Evolutionary conservation across 1,284 basidiomycete genomes (phyloP).

Genomic region (Cutaneotrichosporon curvatum): DNA sequence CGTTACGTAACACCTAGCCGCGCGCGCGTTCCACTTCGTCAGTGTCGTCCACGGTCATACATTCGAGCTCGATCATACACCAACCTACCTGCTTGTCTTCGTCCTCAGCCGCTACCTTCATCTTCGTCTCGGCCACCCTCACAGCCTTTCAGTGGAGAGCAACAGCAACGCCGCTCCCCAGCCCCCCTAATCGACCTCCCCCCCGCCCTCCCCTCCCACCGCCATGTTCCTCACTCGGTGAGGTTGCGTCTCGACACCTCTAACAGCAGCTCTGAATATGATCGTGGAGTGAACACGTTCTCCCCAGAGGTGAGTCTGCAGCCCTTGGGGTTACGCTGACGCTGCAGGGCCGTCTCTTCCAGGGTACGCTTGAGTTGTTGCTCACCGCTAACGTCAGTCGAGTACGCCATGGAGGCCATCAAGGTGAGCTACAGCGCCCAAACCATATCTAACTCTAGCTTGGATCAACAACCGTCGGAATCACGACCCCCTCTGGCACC

Average conservation of each 20-base stretch:
- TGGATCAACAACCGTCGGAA: conserved; percentile 94
- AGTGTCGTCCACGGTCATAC: background rate
- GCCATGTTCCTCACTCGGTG: conserved; percentile 46
- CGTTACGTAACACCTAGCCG: background rate
- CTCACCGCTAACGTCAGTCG: conserved; percentile 55
- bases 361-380: conserved; percentile 36
- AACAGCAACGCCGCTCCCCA: no score
- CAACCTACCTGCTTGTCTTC: no score
- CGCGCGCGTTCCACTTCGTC: conserved; percentile 1
- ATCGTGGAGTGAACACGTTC: conserved; percentile 98
- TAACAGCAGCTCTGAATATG: conserved; percentile 48
- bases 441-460: conserved; percentile 54
- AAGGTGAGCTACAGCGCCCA: conserved; percentile 57
- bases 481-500: conserved; percentile 78
- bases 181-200: no score
- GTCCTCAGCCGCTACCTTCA: no score
- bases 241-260: conserved; percentile 4
- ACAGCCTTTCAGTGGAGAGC: no score
- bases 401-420: conserved; percentile 98
- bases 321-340: conserved; percentile 14
- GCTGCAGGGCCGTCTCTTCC: conserved; percentile 48
- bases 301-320: conserved; percentile 76
- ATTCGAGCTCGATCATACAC: background rate
- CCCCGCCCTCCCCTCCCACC: background rate
- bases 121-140: no score